Evolutionary conservation across 495 filamentous ascomycete genomes (phyloP), one percentile per base, ranked within the genome.

Genomic region (Baudoinia panamericana): DNA sequence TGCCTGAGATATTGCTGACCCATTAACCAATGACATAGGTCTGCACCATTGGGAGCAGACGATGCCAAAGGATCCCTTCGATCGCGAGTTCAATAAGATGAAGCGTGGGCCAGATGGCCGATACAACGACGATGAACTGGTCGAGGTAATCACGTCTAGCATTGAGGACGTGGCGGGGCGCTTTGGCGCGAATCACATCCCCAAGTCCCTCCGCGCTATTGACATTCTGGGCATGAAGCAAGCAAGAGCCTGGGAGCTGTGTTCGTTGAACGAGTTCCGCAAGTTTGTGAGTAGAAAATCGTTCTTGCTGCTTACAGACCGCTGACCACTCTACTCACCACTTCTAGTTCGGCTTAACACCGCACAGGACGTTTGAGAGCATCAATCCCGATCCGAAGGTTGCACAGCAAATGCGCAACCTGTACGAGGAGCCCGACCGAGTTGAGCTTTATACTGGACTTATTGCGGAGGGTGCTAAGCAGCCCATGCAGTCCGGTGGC

Each of bases 221-320:
- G 85, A 93, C 53, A 78, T 88, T 28, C 68, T 93, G 0, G 84
- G 85, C 24, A 92, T 93, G 39, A 70, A 83, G 46, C 83, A 92
- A 49, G 78, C 79, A 2, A 75, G 85, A 9, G 67, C 72, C 16
- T 93, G 85, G 85, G 83, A 84, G 46, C 51, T 86, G 18, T 78
- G 79, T 1, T 77, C 81, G 3, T 61, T 93, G 38, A 93, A 93
- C 56, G 85, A 93, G 56, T 87, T 93, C 63, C 67, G 85, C 26
- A 68, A 74, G 45, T n/a, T n/a, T n/a, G n/a, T n/a, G n/a, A n/a
- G n/a, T n/a, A n/a, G n/a, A n/a, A n/a, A n/a, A n/a, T n/a, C n/a
- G n/a, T n/a, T n/a, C n/a, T n/a, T n/a, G n/a, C n/a, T n/a, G n/a
- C n/a, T n/a, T n/a, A n/a, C n/a, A n/a, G n/a, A n/a, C n/a, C n/a